phyloP scores from a whole-genome alignment of 1,284 basidiomycete species.

The Ceratobasidium sp. region DNA sequence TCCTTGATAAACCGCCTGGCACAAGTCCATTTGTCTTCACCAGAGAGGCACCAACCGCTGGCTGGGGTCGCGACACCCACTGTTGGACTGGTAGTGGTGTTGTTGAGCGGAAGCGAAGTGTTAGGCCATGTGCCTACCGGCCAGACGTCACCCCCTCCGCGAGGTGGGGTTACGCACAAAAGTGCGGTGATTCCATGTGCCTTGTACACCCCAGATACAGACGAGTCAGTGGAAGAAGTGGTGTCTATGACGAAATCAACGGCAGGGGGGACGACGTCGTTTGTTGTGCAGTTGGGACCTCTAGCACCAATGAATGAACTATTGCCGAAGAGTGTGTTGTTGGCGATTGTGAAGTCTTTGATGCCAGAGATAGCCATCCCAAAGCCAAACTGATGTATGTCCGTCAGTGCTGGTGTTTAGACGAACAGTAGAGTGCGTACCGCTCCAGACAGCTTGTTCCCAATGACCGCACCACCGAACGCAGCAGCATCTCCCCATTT shows the following conservation, averaged over 20 bases:
- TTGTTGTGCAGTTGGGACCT: conserved; percentile 73
- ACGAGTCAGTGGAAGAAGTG: conserved; percentile 45
- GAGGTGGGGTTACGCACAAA: conserved; percentile 27
- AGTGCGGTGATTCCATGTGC: conserved; percentile 13
- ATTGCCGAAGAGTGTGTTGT: conserved; percentile 74
- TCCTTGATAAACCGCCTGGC: conserved; percentile 1
- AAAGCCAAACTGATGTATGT: conserved; percentile 62
- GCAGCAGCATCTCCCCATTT: conserved; percentile 69
- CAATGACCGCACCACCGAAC: conserved; percentile 66
- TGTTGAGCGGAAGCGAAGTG: background rate
- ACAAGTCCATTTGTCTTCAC: background rate
- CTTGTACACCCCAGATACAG: conserved; percentile 8
- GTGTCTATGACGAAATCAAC: conserved; percentile 68
- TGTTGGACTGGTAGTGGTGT: background rate
- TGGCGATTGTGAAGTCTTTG: conserved; percentile 70
- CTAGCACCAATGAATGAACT: conserved; percentile 78
- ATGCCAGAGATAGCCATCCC: conserved; percentile 74
- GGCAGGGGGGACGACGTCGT: conserved; percentile 62
- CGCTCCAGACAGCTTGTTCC: conserved; percentile 77
- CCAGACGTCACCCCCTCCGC: conserved; percentile 25
- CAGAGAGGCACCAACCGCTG: background rate
- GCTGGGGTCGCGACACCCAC: background rate
- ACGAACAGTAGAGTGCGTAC: conserved; percentile 50
- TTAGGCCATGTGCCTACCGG: conserved; percentile 24
- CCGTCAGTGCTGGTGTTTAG: background rate